A percentile compares a stretch with the other conserved stretches of the same genome.
Conservation (phyloP, 495 filamentous ascomycete species). For the Monascus purpureus region DNA sequence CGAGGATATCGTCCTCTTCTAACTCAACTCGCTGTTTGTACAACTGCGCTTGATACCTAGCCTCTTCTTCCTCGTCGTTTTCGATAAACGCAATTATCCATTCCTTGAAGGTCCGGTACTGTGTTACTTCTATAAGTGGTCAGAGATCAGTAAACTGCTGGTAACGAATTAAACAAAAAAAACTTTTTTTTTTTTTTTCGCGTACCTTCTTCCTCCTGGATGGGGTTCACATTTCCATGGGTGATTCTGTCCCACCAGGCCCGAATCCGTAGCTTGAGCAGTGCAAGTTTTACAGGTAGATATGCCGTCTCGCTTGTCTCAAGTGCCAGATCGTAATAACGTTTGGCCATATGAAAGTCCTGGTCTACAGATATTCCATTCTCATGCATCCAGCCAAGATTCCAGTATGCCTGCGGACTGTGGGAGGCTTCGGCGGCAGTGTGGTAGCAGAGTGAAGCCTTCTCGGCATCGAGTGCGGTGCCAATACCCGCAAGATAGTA, state of each 20-base stretch:
- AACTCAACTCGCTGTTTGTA: slow-evolving; percentile 44
- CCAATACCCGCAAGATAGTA: slow-evolving; percentile 82
- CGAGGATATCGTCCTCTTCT: slow-evolving; percentile 40
- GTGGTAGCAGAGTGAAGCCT: slow-evolving; percentile 85
- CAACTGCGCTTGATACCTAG: slow-evolving; percentile 31
- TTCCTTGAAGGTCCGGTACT: slow-evolving; percentile 62
- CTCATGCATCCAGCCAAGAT: slow-evolving; percentile 99
- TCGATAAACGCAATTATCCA: slow-evolving; percentile 76
- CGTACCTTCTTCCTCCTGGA: slow-evolving; percentile 77
- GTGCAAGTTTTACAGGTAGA: slow-evolving; percentile 76
- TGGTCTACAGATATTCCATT: slow-evolving; percentile 88
- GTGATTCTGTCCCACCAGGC: slow-evolving; percentile 92
- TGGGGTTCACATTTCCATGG: slow-evolving; percentile 75
- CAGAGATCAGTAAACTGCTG: too few species aligned
- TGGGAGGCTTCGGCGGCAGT: slow-evolving; percentile 80
- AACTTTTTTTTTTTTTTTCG: background rate
- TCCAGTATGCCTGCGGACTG: slow-evolving; percentile 91
- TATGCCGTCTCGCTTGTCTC: slow-evolving; percentile 89
- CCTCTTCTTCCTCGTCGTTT: slow-evolving; percentile 44
- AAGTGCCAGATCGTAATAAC: slow-evolving; percentile 85
- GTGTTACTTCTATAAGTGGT: slow-evolving; percentile 37
- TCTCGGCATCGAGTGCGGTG: slow-evolving; percentile 54
- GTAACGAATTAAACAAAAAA: background rate
- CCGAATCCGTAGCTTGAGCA: slow-evolving; percentile 71
- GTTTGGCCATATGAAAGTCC: slow-evolving; percentile 94